Evolutionary conservation across 495 filamentous ascomycete species (phyloP).

Genomic region (Penicillium lagena): DNA sequence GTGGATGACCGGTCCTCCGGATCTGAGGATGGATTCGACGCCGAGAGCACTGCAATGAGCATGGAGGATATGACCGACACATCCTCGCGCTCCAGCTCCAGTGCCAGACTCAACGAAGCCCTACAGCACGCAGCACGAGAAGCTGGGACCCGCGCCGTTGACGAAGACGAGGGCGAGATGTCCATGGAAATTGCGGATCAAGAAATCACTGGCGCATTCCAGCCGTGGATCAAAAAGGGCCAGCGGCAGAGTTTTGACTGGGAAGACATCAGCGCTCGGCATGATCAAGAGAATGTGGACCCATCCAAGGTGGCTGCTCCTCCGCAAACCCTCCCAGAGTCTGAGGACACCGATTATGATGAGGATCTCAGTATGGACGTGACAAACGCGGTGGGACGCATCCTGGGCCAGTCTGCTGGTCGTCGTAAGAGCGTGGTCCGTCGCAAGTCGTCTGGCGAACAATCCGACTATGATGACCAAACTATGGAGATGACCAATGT

Average conservation of each 20-base stretch:
- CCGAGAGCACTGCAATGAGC: constrained; percentile 69
- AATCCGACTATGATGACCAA: constrained; percentile 48
- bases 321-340: background rate
- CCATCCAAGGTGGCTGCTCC: constrained; percentile 33
- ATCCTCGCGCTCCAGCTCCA: constrained; percentile 57
- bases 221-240: constrained; percentile 58
- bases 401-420: constrained; percentile 47
- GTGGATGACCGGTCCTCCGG: constrained; percentile 41
- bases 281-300: constrained; percentile 58
- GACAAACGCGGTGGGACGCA: constrained; percentile 75
- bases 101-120: constrained; percentile 64
- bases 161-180: constrained; percentile 53
- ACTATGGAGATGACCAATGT: constrained; percentile 77
- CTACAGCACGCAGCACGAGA: constrained; percentile 68
- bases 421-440: constrained; percentile 25
- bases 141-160: constrained; percentile 60
- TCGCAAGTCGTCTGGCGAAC: constrained; percentile 32
- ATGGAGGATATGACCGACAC: constrained; percentile 63
- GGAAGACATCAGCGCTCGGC: constrained; percentile 42
- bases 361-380: constrained; percentile 83
- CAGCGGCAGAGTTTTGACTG: constrained; percentile 39
- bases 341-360: constrained; percentile 30
- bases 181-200: constrained; percentile 73
- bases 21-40: constrained; percentile 55
- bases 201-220: constrained; percentile 69